Evolutionary conservation across 768 basidiomycete species (phyloP).

Genomic region (Calocybe indica): DNA sequence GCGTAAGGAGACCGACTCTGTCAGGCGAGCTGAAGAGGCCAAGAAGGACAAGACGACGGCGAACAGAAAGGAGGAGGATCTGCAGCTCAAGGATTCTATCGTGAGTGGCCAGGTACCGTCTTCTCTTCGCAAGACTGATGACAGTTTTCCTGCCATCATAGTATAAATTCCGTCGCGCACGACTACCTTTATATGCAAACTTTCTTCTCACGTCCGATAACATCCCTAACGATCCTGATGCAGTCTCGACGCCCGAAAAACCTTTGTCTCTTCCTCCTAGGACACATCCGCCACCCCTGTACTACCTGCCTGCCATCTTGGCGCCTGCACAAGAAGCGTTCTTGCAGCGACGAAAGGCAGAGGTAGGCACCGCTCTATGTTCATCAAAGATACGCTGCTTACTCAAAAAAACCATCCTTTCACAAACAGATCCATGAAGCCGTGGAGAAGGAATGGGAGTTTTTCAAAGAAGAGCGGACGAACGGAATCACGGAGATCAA

Average conservation of each 20-base stretch:
- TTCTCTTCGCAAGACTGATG: neutral
- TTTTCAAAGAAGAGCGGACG: constrained; percentile 56
- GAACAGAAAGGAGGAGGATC: constrained; percentile 76
- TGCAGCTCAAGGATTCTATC: constrained; percentile 76
- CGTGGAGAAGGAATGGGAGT: constrained; percentile 61
- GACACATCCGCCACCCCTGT: constrained; percentile 70
- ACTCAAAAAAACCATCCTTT: constrained; percentile 2
- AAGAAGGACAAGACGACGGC: constrained; percentile 77
- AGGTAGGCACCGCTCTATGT: constrained; percentile 34
- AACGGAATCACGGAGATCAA: constrained; percentile 57
- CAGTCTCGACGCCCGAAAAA: constrained; percentile 15
- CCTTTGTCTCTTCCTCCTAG: constrained; percentile 46
- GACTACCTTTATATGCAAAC: constrained; percentile 67
- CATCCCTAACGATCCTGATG: constrained; percentile 34
- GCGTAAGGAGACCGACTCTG: constrained; percentile 79
- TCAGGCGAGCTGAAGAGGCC: constrained; percentile 79
- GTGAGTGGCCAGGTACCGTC: constrained; percentile 34
- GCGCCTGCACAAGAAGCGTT: constrained; percentile 68
- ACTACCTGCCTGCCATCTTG: constrained; percentile 69
- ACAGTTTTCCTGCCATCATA: constrained; percentile 18
- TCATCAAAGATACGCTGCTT: neutral
- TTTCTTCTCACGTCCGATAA: constrained; percentile 73
- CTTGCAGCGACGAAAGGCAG: constrained; percentile 51
- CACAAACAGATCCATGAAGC: constrained; percentile 49
- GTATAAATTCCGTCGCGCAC: constrained; percentile 70